A percentile compares a stretch with the other conserved stretches of the same genome.
These are phyloP conservation scores for Bifiguratus adelaidae DNA, from an alignment of 192 early-diverging fungal genomes.

Conservation along the genomic window DNA sequence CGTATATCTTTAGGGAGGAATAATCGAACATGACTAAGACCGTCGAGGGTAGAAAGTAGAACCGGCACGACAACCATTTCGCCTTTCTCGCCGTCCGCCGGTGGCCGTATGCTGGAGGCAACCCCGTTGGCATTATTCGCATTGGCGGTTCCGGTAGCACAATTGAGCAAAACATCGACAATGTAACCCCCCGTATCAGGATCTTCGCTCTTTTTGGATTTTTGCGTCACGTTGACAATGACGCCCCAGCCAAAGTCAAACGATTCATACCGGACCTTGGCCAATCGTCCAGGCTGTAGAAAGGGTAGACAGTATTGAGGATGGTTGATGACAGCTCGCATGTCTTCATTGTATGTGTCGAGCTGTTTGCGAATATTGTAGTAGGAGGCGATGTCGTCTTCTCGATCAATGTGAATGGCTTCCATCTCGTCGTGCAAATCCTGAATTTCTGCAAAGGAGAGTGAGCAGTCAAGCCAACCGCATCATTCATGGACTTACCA, in stretches of 20 bases:
- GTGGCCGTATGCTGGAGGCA: conserved; percentile 38
- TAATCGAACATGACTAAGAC: conserved; percentile 64
- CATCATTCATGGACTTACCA: conserved; percentile 15
- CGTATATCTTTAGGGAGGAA: conserved; percentile 63
- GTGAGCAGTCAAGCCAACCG: background rate
- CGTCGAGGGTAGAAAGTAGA: conserved; percentile 58
- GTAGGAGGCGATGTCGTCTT: conserved; percentile 59
- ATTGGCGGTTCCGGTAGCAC: conserved; percentile 47
- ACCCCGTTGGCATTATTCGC: conserved; percentile 31
- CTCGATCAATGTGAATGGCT: conserved; percentile 49
- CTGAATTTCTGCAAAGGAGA: conserved; percentile 30
- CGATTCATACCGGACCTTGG: conserved; percentile 41
- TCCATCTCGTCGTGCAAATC: conserved; percentile 40
- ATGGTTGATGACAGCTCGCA: conserved; percentile 69
- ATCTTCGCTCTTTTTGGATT: conserved; percentile 14
- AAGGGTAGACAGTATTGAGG: conserved; percentile 75
- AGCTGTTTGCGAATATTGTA: conserved; percentile 70
- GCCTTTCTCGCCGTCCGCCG: conserved; percentile 36
- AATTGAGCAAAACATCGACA: conserved; percentile 79
- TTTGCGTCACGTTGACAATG: conserved; percentile 42
- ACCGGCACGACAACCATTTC: conserved; percentile 57
- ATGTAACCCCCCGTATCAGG: conserved; percentile 44
- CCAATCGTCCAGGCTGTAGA: conserved; percentile 77
- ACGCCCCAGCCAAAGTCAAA: conserved; percentile 92
- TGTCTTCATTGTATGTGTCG: conserved; percentile 46